Evolutionary conservation across 2,329 filamentous ascomycete genomes (phyloP), one percentile per base, ranked within the genome.

Genomic region (Emericellopsis cladophorae): DNA sequence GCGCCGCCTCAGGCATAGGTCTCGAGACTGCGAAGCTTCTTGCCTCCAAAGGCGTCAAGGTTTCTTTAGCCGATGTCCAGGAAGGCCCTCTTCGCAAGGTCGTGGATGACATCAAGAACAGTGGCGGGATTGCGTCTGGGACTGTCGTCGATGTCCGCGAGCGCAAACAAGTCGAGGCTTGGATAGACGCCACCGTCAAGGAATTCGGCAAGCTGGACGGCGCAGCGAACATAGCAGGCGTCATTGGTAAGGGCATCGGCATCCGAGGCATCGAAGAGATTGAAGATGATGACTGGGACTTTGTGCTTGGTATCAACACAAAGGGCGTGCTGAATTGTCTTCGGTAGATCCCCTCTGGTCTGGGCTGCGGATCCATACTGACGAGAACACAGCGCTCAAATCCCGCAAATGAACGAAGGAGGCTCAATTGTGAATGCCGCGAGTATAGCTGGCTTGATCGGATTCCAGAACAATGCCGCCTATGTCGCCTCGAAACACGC

Each of bases 1-100:
- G 70, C 18, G 62, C 63, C 3, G 64, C 63, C 2, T 61, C 59
- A 4, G 70, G 70, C n/a, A 74, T 74, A 34, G 70, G 69, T n/a
- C 59, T 66, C 8, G 63, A 62, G 16, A 67, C 67, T 7, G 64
- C 68, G 6, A 56, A 61, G 16, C 56, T 66, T 14, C 58, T 72
- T 2, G 59, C 64, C 42, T 49, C 54, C 2, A 54, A 57, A 21
- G 26, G 12, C 26, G 26, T 7, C 26, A 12, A 9, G 26, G 47
- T 75, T 4, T 68, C 69, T 4, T 53, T 74, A 3, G 66, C 64
- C 8, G 71, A 74, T 47, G 54, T 72, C 40, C 57, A 65, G 34
- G 45, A 54, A 9, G 47, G 51, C 0, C 53, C 55, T 0, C 58
- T 73, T 1, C 42, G 54, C 8, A 48, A 45, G 15, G 49, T 46